Percentiles rank a stretch among this genome's conserved stretches.
Conservation (phyloP, 176 grass and related monocot species). For the Calamus simplicifolius region DNA sequence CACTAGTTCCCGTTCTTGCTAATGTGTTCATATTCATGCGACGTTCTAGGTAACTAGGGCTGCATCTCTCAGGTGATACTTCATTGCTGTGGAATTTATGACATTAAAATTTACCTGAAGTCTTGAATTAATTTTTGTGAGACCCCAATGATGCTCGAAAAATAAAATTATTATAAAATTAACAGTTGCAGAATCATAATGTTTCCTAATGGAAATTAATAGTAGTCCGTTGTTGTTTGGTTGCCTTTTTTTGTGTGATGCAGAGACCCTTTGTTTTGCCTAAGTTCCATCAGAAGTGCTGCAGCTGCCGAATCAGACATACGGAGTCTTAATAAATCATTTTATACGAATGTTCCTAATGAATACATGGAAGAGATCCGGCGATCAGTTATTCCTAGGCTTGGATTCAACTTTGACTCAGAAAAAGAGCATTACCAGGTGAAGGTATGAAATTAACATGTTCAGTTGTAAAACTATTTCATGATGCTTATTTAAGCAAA, state of each 20-base stretch:
- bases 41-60: no score
- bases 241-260: neutral
- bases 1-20: no score
- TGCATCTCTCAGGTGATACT: no score
- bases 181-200: neutral
- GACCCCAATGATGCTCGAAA: no score
- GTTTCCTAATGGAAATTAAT: neutral
- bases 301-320: neutral
- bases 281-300: constrained; percentile 9
- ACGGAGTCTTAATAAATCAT: constrained; percentile 8
- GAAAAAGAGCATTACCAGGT: constrained; percentile 24
- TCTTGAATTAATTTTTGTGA: no score
- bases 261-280: constrained; percentile 15
- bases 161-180: no score
- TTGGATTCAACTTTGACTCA: constrained; percentile 22
- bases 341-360: constrained; percentile 15
- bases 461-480: neutral
- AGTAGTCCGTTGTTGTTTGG: neutral
- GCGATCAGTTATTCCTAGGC: constrained; percentile 4
- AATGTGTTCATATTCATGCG: no score
- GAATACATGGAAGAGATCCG: constrained; percentile 15
- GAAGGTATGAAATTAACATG: constrained; percentile 12
- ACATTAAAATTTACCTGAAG: no score
- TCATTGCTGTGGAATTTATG: no score
- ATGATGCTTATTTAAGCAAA: neutral